Percentiles rank a stretch among this genome's conserved stretches.
phyloP scores from a whole-genome alignment of 192 early-diverging fungal species.

The Geosiphon pyriformis region DNA sequence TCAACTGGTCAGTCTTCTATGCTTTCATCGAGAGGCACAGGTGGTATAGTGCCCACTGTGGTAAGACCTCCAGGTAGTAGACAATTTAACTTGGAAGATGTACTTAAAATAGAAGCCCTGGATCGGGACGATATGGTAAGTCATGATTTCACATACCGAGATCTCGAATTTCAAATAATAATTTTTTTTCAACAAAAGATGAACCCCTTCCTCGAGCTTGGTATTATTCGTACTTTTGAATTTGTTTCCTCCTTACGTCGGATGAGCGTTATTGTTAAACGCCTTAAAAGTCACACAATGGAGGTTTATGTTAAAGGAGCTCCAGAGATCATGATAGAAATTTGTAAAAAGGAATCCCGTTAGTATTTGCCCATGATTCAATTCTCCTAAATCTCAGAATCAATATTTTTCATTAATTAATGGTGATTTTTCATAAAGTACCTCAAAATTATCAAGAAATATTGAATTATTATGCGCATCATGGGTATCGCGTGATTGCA shows the following conservation, averaged over 20 bases:
- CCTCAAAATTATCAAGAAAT: conserved; percentile 79
- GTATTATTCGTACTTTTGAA: conserved; percentile 86
- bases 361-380: conserved; percentile 17
- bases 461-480: conserved; percentile 84
- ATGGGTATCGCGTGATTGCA: conserved; percentile 96
- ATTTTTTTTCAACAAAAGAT: conserved; percentile 13
- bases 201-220: conserved; percentile 54
- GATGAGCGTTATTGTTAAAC: conserved; percentile 88
- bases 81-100: conserved; percentile 53
- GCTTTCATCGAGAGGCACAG: conserved; percentile 6
- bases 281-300: conserved; percentile 53
- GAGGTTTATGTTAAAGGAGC: conserved; percentile 97
- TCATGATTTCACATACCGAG: background rate
- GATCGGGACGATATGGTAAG: conserved; percentile 25
- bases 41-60: conserved; percentile 66
- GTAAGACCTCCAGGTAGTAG: conserved; percentile 78
- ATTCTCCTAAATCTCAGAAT: background rate
- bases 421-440: conserved; percentile 42
- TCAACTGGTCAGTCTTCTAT: background rate
- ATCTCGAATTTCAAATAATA: background rate
- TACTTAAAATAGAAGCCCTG: conserved; percentile 29
- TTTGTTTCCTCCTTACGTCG: conserved; percentile 86
- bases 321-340: conserved; percentile 87
- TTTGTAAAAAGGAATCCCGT: conserved; percentile 79
- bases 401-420: background rate